Evolutionary conservation across 192 early-diverging fungal genomes (phyloP).

Genomic region (Podila epicladia): DNA sequence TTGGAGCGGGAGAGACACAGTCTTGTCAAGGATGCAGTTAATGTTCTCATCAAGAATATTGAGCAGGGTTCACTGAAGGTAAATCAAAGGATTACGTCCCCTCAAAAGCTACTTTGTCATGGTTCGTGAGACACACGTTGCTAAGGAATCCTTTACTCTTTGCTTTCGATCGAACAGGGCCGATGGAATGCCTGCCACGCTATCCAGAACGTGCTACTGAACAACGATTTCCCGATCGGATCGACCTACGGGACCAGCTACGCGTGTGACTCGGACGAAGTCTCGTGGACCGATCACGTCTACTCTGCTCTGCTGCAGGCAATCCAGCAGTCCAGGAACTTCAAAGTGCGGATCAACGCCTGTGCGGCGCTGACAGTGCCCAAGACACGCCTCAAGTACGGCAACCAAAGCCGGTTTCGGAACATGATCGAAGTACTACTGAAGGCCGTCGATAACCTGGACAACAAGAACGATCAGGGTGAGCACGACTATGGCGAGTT

Average conservation of each 20-base stretch:
- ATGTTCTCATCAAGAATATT: slow-evolving; percentile 65
- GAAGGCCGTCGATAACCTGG: slow-evolving; percentile 42
- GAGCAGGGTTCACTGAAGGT: slow-evolving; percentile 72
- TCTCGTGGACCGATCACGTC: slow-evolving; percentile 60
- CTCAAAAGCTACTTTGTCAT: background rate
- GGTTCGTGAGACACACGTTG: background rate
- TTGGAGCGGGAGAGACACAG: slow-evolving; percentile 54
- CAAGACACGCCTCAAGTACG: slow-evolving; percentile 49
- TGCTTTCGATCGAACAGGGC: slow-evolving; percentile 48
- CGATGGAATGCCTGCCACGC: slow-evolving; percentile 87
- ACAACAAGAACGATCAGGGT: slow-evolving; percentile 24
- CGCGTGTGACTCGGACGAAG: slow-evolving; percentile 36
- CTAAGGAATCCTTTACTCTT: background rate
- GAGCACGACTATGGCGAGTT: slow-evolving; percentile 46
- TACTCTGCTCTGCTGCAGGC: slow-evolving; percentile 64
- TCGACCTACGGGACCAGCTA: slow-evolving; percentile 47
- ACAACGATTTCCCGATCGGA: slow-evolving; percentile 65
- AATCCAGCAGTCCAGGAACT: slow-evolving; percentile 70
- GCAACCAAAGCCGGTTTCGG: slow-evolving; percentile 36
- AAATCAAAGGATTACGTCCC: background rate
- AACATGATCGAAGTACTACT: slow-evolving; percentile 47
- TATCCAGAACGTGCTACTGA: slow-evolving; percentile 67
- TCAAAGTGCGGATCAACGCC: slow-evolving; percentile 83
- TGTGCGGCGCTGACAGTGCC: slow-evolving; percentile 60
- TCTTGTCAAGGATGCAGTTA: slow-evolving; percentile 58